Evolutionary conservation across 2,329 filamentous ascomycete species (phyloP), one percentile per base, ranked within the genome.

Genomic region (Sordariomycetes sp.): DNA sequence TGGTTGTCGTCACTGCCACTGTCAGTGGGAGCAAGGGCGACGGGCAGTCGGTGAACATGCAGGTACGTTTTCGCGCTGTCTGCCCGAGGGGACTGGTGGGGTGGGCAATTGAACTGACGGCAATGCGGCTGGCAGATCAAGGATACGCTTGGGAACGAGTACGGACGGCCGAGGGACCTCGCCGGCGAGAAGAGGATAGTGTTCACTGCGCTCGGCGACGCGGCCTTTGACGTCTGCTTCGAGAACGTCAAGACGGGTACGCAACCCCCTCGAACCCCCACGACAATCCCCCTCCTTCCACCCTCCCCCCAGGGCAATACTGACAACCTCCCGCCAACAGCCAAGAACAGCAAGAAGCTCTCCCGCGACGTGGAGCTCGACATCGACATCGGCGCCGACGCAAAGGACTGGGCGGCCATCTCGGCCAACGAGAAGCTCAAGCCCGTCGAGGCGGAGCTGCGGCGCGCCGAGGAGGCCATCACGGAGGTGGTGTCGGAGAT

Each of bases 391-490:
- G 91, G 91, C 66, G 91, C 91, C 72, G 91, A 96, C 71, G 94
- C 94, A 62, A 95, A 95, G 73, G 94, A 99, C 76, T 99, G 94
- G 94, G 90, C 86, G 62, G 90, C 90, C 64, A 95, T 97, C 69
- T 90, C 96, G 75, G 90, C 90, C 59, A 88, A 86, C 62, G 94
- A 99, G 82, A 97, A 97, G 80, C 85, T 99, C 65, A 95, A 96
- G 81, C 94, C 94, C 53, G 84, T 96, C 65, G 94, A 99, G 76
- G 90, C 89, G 20, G 94, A 97, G 71, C 82, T 99, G 67, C 86
- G 91, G 66, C 85, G 90, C 64, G 88, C 97, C 67, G 90, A 96
- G 71, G 94, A 96, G 75, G 80, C 92, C 68, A 87, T 95, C 45
- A 79, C 78, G 62, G 92, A 97, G 75, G 84, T 97, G 62, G 92